phyloP scores from a whole-genome alignment of 192 early-diverging fungal genomes.

The Podila horticola region DNA sequence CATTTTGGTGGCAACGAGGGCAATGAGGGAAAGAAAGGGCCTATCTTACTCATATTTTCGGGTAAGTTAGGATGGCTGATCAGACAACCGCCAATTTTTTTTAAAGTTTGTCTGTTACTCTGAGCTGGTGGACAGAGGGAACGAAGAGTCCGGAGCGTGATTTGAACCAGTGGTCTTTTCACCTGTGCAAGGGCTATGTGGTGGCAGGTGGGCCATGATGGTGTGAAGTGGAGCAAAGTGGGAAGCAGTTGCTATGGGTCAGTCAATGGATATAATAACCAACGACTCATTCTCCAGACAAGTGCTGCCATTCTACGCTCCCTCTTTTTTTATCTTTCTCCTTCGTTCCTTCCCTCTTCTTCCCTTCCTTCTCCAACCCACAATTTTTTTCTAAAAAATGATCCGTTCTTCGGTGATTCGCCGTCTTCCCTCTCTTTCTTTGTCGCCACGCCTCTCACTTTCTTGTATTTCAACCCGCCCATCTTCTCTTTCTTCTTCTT shows the following conservation, averaged over 20 bases:
- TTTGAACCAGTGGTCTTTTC: too few relatives aligned
- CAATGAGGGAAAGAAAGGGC: neutral
- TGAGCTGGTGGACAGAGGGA: too few relatives aligned
- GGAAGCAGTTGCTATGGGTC: too few relatives aligned
- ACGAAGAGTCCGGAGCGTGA: too few relatives aligned
- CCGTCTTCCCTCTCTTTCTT: conserved; percentile 5
- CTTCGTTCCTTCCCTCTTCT: neutral
- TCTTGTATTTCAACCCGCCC: neutral
- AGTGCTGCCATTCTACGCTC: too few relatives aligned
- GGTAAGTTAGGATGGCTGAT: neutral
- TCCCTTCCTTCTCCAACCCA: neutral
- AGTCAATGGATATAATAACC: too few relatives aligned
- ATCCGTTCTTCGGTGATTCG: neutral
- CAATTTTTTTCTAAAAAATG: neutral
- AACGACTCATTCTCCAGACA: too few relatives aligned
- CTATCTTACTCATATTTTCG: neutral
- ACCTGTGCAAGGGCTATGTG: too few relatives aligned
- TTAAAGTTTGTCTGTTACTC: too few relatives aligned
- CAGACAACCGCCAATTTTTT: neutral
- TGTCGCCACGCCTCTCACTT: conserved; percentile 3
- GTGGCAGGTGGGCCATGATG: too few relatives aligned
- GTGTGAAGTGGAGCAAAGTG: too few relatives aligned
- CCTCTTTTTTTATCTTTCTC: neutral
- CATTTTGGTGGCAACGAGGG: neutral
- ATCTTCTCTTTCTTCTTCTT: conserved; percentile 6